Conservation (phyloP, 1,284 basidiomycete genomes). For the Sanghuangporus sanghuang region DNA sequence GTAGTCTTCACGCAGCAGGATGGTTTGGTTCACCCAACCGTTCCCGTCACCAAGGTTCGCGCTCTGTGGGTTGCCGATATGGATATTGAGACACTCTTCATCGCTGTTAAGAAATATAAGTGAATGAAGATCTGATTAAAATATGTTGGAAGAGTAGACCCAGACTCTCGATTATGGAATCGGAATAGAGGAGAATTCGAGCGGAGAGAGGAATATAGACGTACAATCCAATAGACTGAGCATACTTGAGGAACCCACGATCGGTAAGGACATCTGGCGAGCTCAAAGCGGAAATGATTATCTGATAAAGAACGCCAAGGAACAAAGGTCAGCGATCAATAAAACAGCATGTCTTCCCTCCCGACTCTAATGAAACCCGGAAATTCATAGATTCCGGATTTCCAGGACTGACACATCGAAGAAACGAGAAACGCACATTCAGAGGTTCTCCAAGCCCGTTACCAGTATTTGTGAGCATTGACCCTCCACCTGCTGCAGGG, state of each 20-base stretch:
- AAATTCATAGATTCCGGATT: too few relatives aligned
- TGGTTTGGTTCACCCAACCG: conserved; percentile 37
- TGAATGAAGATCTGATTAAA: background rate
- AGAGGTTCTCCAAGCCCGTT: conserved; percentile 60
- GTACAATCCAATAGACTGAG: conserved; percentile 61
- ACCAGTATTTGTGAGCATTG: conserved; percentile 45
- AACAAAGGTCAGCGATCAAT: background rate
- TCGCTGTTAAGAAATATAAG: conserved; percentile 40
- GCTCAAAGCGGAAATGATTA: conserved; percentile 41
- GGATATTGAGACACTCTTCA: conserved; percentile 67
- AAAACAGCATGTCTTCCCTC: background rate
- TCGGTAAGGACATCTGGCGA: conserved; percentile 66
- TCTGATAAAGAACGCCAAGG: conserved; percentile 3
- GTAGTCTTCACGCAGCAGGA: conserved; percentile 65
- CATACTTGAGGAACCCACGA: conserved; percentile 52
- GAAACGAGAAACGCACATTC: conserved; percentile 39
- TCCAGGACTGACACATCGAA: background rate
- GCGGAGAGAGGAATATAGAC: background rate
- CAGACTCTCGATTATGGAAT: background rate
- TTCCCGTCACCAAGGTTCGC: conserved; percentile 15
- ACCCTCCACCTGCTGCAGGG: conserved; percentile 44
- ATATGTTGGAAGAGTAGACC: background rate
- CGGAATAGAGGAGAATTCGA: too few relatives aligned
- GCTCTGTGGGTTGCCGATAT: conserved; percentile 54
- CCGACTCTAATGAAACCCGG: background rate